Base-by-base conservation (phyloP, 2,329 filamentous ascomycete species). In the Helicocarpus griseus region DNA sequence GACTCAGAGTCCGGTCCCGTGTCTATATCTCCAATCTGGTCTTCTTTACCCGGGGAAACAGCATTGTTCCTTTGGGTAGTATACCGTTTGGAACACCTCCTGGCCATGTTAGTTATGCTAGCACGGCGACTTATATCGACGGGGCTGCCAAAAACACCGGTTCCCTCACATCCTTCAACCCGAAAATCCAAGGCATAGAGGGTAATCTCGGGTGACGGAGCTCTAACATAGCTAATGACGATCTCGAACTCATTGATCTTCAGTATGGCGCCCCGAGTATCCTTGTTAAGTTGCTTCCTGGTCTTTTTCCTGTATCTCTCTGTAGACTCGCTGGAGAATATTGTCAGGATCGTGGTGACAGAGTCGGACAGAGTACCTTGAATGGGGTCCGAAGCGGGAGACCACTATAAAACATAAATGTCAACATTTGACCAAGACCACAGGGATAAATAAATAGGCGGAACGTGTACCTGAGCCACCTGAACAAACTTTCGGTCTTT, bases 171-270 rank as follows among this genome's bases (percentile, higher is more conserved):
- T 4, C 64, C 65, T 40, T 57, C 31, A 21, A 56, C 28, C n/a
- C 57, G 55, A 48, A 64, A 63, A 4, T 58, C 46, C 28, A 52
- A 44, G 11, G 65, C 56, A 21, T 55, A 54, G 4, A 68, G 51
- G 9, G 54, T 50, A 31, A 66, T 41, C 28, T 54, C 48, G 14
- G 55, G 45, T 17, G 26, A 8, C 38, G 47, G 49, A 17, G 44
- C 52, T 28, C 28, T 49, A 13, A 50, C 46, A 29, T 61, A 52
- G 26, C 38, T 58, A 39, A 71, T 60, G 45, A 70, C 60, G 19
- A 72, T 54, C 40, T 67, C 62, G 51, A 69, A 69, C 35, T 65
- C 60, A 2, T 57, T 44, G 41, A 73, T 53, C 48, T 64, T 59
- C 22, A 70, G 57, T 4, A 58, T 24, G 14, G 61, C 60, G 4